Evolutionary conservation across 345 rosid genomes (phyloP).

Genomic region (Linum tenue): DNA sequence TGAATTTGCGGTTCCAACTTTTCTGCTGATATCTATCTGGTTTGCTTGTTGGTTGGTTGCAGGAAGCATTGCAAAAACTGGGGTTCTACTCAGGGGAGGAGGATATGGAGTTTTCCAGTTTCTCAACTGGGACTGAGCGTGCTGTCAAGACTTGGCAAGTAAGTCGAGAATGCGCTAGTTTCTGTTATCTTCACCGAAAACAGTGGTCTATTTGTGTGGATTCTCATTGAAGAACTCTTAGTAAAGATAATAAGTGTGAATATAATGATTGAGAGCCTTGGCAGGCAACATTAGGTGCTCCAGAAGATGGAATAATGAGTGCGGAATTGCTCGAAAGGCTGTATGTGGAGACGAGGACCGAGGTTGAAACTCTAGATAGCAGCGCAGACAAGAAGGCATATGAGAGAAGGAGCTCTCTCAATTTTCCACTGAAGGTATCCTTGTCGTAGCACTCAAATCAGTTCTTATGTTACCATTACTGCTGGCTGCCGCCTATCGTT

Average conservation of each 20-base stretch:
- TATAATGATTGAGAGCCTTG: conserved; percentile 9
- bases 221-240: background rate
- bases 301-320: conserved; percentile 82
- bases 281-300: conserved; percentile 54
- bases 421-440: conserved; percentile 30
- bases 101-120: conserved; percentile 73
- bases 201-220: background rate
- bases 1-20: too few species aligned
- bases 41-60: conserved; percentile 9
- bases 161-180: conserved; percentile 8
- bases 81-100: conserved; percentile 92
- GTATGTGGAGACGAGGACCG: conserved; percentile 24
- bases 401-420: too few species aligned
- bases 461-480: too few species aligned
- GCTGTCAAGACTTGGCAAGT: conserved; percentile 68
- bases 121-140: conserved; percentile 76
- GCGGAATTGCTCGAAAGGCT: conserved; percentile 55
- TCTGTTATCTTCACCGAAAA: background rate
- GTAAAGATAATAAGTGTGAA: background rate
- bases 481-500: too few species aligned
- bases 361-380: background rate
- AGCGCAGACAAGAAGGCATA: too few species aligned
- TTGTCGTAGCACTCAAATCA: background rate
- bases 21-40: background rate
- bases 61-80: conserved; percentile 67